Evolutionary conservation across 148 eudicot genomes (phyloP), one percentile per base, ranked within the genome.

Genomic region (Oxyria digyna): DNA sequence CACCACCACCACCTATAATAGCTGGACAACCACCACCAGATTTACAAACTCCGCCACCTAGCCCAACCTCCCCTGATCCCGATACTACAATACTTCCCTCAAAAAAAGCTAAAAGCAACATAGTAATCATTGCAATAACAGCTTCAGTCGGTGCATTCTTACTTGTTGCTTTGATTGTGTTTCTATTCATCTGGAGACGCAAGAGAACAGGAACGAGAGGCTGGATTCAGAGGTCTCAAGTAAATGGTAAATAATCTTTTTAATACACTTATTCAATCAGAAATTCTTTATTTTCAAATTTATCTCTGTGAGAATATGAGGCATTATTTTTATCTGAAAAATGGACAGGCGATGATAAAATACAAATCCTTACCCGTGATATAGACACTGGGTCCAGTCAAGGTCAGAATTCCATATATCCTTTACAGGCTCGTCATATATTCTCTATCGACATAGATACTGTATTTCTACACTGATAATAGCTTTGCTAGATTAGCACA

Each of bases 211-310:
- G 96, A 55, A 78, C 85, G 55, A 92, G 91, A 68, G 89, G 87
- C 55, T 89, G 82, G 76, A 87, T 87, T 73, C 87, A 84, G 79
- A 83, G 73, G 81, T 86, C 93, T 6, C 81, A 84, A 67, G 87
- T 87, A 15, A 74, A 88, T 10, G 98, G 98, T 89, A 84, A 74
- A n/a, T n/a, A n/a, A n/a, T n/a, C n/a, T n/a, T 66, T 40, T 15
- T 27, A 24, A 15, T 13, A 17, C 48, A 7, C 35, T 18, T 31
- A 10, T 71, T 68, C 18, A 14, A 11, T 69, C 33, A 32, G 37
- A 48, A 18, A 29, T 50, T 20, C 46, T 68, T 54, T 69, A 26
- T 71, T 31, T 37, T 23, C 62, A 11, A 24, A 24, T 10, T n/a
- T n/a, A n/a, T 35, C 33, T 29, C 38, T 59, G 14, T 14, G 65